Base-by-base conservation (phyloP, 441 rosid genomes). In the Adansonia grandidieri region DNA sequence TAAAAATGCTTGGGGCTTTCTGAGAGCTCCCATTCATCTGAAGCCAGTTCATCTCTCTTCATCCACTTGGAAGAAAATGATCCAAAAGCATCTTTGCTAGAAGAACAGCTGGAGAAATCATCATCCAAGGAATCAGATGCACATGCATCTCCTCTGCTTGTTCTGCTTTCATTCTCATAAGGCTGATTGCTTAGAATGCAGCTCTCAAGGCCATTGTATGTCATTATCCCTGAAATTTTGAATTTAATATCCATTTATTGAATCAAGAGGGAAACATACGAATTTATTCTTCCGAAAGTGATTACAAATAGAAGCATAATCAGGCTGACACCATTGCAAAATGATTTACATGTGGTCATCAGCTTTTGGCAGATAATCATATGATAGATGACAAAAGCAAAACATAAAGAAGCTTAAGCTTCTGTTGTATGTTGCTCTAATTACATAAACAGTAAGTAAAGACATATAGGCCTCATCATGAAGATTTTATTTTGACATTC, bases 61-160 rank as follows among this genome's bases (percentile, higher is more conserved):
- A 91, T 69, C 96, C 97, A 94, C 81, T 94, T 93, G 0, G 98
- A 96, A 77, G 97, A 89, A 78, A 93, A 87, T 17, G 99, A 96
- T 70, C 97, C 95, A 54, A 77, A 92, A 74, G 84, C 95, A 71
- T 96, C 97, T 85, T 92, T 94, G 86, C 97, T 94, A 22, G 99
- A 96, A 62, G 97, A 94, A 84, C 95, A 93, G 87, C 94, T 94
- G 24, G 97, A 90, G 51, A 86, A 89, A 81, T 89, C 98, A 74
- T 96, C 97, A 54, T 91, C 97, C 67, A 93, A 77, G 6, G 97
- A 96, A 78, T 96, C 97, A 4, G 92, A 91, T 10, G 84, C 80
- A 80, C 95, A 87, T 56, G 94, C 95, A 80, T 91, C 97, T 70
- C 91, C 99, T 82, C 88, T 82, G 86, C 97, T 92, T 61, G 91